Evolutionary conservation across 2,329 filamentous ascomycete genomes (phyloP).

Genomic region (Fusarium verrucosum): DNA sequence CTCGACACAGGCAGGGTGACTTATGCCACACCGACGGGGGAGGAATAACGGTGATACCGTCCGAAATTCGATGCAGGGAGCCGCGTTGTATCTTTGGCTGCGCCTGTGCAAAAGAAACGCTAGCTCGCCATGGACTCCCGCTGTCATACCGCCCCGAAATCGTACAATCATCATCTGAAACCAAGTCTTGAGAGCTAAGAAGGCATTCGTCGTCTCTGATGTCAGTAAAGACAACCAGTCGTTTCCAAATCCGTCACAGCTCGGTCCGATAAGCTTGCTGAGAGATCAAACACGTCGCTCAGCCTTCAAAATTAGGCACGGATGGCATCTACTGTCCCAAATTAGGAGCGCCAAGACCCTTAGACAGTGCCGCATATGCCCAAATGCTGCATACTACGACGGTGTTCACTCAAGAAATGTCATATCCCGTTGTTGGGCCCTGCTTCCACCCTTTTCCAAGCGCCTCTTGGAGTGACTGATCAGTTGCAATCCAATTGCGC

Average conservation of each 20-base stretch:
- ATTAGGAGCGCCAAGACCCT: background rate
- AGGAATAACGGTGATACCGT: slow-evolving; percentile 38
- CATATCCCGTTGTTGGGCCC: slow-evolving; percentile 13
- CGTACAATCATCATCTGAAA: slow-evolving; percentile 48
- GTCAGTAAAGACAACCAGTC: slow-evolving; percentile 21
- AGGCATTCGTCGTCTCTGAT: slow-evolving; percentile 5
- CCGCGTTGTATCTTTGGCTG: slow-evolving; percentile 36
- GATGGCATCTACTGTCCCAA: slow-evolving; percentile 17
- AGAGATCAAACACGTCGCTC: slow-evolving; percentile 29
- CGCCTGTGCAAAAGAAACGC: slow-evolving; percentile 38
- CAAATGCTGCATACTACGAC: slow-evolving; percentile 17
- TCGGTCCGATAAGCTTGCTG: slow-evolving; percentile 39
- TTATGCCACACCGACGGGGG: slow-evolving; percentile 30
- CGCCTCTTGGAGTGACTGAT: background rate
- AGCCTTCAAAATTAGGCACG: slow-evolving; percentile 19
- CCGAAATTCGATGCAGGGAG: slow-evolving; percentile 45
- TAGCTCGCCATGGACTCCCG: slow-evolving; percentile 43
- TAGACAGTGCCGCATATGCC: slow-evolving; percentile 23
- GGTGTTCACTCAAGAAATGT: slow-evolving; percentile 30
- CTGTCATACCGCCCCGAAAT: slow-evolving; percentile 39
- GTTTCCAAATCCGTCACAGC: slow-evolving; percentile 32
- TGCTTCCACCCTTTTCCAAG: slow-evolving; percentile 6
- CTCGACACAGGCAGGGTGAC: slow-evolving; percentile 26
- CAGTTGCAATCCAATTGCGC: background rate
- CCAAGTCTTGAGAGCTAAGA: slow-evolving; percentile 29